Conservation (phyloP, 1,139 yeast genomes). For the Saccharomyces hybrid region DNA sequence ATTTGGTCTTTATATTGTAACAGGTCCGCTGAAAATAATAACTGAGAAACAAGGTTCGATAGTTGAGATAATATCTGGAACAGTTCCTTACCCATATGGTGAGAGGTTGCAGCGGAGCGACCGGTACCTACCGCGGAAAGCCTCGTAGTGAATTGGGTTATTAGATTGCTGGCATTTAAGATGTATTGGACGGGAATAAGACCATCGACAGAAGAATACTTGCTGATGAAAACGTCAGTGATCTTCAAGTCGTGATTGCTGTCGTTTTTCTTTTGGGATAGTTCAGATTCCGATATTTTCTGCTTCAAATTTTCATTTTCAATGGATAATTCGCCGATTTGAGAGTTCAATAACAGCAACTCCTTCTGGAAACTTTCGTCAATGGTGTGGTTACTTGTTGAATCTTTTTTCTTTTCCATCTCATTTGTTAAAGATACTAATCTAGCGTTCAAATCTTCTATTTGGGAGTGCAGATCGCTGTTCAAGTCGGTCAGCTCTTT, state of each 20-base stretch:
- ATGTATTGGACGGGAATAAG: neutral
- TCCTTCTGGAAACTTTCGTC: constrained; percentile 4
- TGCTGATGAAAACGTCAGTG: neutral
- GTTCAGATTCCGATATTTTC: constrained; percentile 26
- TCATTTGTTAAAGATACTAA: neutral
- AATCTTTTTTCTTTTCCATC: constrained; percentile 31
- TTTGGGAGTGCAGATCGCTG: neutral
- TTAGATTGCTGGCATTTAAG: neutral
- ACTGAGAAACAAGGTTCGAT: constrained; percentile 43
- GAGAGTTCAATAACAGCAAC: constrained; percentile 18
- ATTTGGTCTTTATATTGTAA: constrained; percentile 21
- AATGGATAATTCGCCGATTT: constrained; percentile 27
- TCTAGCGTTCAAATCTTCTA: neutral
- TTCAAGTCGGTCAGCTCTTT: neutral
- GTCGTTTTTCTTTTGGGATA: constrained; percentile 20
- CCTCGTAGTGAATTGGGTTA: neutral
- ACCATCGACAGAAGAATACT: neutral
- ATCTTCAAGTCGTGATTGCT: neutral
- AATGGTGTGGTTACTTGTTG: neutral
- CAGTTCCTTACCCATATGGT: constrained; percentile 32
- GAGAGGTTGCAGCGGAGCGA: neutral
- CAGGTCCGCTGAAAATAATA: constrained; percentile 23
- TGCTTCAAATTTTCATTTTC: constrained; percentile 31
- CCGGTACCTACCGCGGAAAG: neutral
- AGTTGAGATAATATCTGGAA: constrained; percentile 51